Evolutionary conservation across 2,329 filamentous ascomycete genomes (phyloP).

Genomic region (Phialophora tarda): DNA sequence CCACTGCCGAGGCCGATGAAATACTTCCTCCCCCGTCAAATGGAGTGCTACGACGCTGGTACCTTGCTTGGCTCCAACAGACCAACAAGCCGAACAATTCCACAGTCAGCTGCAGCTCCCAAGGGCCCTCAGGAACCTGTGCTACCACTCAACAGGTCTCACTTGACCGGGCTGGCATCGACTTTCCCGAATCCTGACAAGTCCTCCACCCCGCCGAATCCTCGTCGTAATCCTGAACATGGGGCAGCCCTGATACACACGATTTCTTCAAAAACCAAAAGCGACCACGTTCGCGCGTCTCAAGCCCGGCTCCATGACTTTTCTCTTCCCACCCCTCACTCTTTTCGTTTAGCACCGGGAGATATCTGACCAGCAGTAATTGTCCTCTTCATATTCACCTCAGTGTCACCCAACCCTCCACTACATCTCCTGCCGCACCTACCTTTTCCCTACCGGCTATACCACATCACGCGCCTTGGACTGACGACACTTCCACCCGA

Average conservation of each 20-base stretch:
- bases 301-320: slow-evolving; percentile 17
- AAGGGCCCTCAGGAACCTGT: slow-evolving; percentile 27
- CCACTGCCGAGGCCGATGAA: slow-evolving; percentile 16
- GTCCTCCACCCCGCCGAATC: slow-evolving; percentile 27
- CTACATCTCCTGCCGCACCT: slow-evolving; percentile 19
- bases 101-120: slow-evolving; percentile 30
- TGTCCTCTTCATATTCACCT: slow-evolving; percentile 28
- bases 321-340: slow-evolving; percentile 15
- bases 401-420: slow-evolving; percentile 24
- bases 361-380: slow-evolving; percentile 12
- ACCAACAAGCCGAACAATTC: slow-evolving; percentile 20
- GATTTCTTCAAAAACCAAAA: slow-evolving; percentile 21
- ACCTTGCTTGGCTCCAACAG: slow-evolving; percentile 26
- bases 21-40: slow-evolving; percentile 19
- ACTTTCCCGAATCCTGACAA: slow-evolving; percentile 27
- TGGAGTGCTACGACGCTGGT: slow-evolving; percentile 21
- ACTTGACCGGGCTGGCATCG: slow-evolving; percentile 16
- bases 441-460: background rate
- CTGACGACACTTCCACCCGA: slow-evolving; percentile 5
- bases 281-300: slow-evolving; percentile 24
- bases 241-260: slow-evolving; percentile 33
- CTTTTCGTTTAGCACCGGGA: slow-evolving; percentile 8
- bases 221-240: slow-evolving; percentile 22
- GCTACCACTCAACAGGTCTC: slow-evolving; percentile 18
- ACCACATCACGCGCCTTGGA: slow-evolving; percentile 16